phyloP scores from a whole-genome alignment of 2,329 filamentous ascomycete species.

The Diaporthe sp. region DNA sequence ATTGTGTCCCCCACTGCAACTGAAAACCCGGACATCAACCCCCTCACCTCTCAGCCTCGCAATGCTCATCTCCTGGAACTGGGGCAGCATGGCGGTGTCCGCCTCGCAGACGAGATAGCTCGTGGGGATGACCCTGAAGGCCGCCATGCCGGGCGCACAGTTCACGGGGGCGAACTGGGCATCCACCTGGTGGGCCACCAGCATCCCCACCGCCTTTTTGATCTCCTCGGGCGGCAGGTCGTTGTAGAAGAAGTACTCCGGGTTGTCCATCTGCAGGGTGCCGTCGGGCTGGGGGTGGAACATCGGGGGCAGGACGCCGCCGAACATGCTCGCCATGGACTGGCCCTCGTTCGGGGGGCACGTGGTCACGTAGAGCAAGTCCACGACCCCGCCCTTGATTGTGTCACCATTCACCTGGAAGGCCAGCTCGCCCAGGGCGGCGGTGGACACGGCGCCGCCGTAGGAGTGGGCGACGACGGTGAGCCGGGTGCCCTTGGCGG shows the following conservation, averaged over 20 bases:
- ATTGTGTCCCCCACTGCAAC: constrained; percentile 19
- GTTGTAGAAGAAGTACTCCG: constrained; percentile 25
- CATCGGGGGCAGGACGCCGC: constrained; percentile 16
- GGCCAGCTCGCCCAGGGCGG: constrained; percentile 31
- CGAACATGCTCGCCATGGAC: constrained; percentile 22
- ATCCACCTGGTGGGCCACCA: constrained; percentile 21
- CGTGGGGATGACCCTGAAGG: constrained; percentile 27
- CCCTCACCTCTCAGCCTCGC: constrained; percentile 18
- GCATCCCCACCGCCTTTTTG: constrained; percentile 14
- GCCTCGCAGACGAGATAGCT: constrained; percentile 30
- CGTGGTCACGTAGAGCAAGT: constrained; percentile 18
- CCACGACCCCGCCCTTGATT: constrained; percentile 6
- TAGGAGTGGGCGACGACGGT: constrained; percentile 39
- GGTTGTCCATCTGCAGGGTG: constrained; percentile 19
- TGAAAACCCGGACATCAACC: constrained; percentile 13
- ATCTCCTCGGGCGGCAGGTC: constrained; percentile 20
- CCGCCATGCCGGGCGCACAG: constrained; percentile 17
- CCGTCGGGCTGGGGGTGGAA: constrained; percentile 13
- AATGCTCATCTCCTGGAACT: constrained; percentile 24
- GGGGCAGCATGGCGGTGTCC: constrained; percentile 14
- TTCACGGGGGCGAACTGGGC: neutral
- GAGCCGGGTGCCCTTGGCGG: constrained; percentile 26
- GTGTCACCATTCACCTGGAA: constrained; percentile 12
- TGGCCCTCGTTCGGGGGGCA: constrained; percentile 14
- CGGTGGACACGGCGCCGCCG: constrained; percentile 37